Conservation (phyloP, 176 grass and related monocot species). For the Cocos nucifera region DNA sequence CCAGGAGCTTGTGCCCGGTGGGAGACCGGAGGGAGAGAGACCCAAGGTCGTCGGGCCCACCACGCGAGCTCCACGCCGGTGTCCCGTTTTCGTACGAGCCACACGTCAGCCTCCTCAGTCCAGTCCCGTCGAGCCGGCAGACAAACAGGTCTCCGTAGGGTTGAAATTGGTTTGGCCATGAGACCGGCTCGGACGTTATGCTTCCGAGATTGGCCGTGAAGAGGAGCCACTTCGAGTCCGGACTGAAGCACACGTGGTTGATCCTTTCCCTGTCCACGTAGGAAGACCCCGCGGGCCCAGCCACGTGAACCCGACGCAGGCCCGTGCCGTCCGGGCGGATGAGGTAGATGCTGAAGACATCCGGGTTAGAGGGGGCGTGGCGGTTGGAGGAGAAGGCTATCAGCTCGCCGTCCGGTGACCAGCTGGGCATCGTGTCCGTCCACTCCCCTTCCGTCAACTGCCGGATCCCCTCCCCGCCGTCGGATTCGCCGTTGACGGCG, state of each 20-base stretch:
- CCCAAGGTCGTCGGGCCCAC: neutral
- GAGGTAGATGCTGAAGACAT: conserved; percentile 72
- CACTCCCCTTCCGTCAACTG: conserved; percentile 66
- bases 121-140: conserved; percentile 59
- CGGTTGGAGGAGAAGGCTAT: conserved; percentile 96
- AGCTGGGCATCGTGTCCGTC: conserved; percentile 92
- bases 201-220: conserved; percentile 71
- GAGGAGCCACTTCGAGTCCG: conserved; percentile 60
- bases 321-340: conserved; percentile 55
- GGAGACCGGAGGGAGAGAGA: conserved; percentile 17
- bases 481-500: conserved; percentile 46
- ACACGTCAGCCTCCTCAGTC: conserved; percentile 51
- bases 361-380: conserved; percentile 44
- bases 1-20: conserved; percentile 32
- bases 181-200: conserved; percentile 50
- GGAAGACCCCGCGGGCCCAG: conserved; percentile 29
- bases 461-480: conserved; percentile 10
- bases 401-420: conserved; percentile 70
- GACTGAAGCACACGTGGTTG: conserved; percentile 95
- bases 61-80: conserved; percentile 36
- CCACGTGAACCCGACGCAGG: conserved; percentile 51
- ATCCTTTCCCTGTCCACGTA: conserved; percentile 64
- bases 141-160: conserved; percentile 77
- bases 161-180: conserved; percentile 68
- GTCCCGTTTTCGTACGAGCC: conserved; percentile 86